Evolutionary conservation across 106 monocot genomes (phyloP).

Genomic region (Apostasia ramifera): DNA sequence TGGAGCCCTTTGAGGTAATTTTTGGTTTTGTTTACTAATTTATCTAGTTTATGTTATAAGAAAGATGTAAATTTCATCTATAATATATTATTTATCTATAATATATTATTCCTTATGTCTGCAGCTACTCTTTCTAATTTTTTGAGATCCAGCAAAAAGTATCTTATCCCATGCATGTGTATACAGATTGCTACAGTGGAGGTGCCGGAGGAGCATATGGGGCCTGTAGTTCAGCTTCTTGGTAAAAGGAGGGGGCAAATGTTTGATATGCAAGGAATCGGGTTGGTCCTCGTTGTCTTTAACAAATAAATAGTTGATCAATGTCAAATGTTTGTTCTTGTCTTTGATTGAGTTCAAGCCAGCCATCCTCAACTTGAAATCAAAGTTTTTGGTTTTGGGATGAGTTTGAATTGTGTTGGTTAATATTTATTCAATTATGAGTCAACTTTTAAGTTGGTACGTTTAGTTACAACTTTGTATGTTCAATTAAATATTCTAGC

Average conservation of each 20-base stretch:
- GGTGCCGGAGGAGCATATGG: slow-evolving; percentile 81
- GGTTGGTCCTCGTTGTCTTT: slow-evolving; percentile 30
- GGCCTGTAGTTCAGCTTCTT: slow-evolving; percentile 89
- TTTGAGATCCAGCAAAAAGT: slow-evolving; percentile 1
- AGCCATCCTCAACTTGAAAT: too few relatives aligned
- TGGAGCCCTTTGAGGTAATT: slow-evolving; percentile 91
- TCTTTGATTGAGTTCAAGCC: neutral
- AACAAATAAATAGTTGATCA: neutral
- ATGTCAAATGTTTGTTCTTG: neutral
- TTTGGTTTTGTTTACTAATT: neutral
- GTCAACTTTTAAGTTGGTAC: too few relatives aligned
- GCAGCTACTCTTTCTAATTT: neutral
- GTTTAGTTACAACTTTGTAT: too few relatives aligned
- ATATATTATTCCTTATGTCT: neutral
- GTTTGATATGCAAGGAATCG: slow-evolving; percentile 89
- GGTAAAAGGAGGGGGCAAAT: slow-evolving; percentile 93
- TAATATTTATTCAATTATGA: too few relatives aligned
- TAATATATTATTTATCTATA: too few relatives aligned
- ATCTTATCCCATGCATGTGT: slow-evolving; percentile 1
- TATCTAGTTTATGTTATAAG: too few relatives aligned
- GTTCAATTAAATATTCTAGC: too few relatives aligned
- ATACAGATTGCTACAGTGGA: slow-evolving; percentile 94
- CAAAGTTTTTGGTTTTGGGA: too few relatives aligned
- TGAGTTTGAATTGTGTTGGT: too few relatives aligned
- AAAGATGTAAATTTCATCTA: too few relatives aligned